Evolutionary conservation across 2,329 filamentous ascomycete genomes (phyloP).

Genomic region (Aspergillus piperis): DNA sequence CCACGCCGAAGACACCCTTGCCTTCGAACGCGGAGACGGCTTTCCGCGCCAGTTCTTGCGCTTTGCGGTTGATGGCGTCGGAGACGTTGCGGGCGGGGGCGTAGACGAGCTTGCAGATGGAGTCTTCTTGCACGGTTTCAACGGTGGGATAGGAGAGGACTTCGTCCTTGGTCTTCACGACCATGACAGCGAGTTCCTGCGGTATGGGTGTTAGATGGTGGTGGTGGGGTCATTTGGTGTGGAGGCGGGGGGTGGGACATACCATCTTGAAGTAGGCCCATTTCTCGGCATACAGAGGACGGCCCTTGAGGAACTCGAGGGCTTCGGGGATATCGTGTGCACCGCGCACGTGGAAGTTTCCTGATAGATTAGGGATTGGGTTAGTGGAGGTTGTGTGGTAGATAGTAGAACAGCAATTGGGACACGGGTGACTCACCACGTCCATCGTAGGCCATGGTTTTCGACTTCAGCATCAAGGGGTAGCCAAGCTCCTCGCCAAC

Average conservation of each 20-base stretch:
- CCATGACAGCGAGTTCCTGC: constrained; percentile 86
- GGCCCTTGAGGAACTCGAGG: constrained; percentile 64
- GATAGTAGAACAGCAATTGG: not conserved
- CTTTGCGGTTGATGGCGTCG: constrained; percentile 60
- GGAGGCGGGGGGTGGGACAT: not conserved
- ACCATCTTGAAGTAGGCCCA: constrained; percentile 78
- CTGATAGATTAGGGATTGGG: constrained; percentile 32
- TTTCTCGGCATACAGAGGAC: constrained; percentile 83
- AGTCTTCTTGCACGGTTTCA: constrained; percentile 94
- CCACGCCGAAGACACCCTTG: constrained; percentile 91
- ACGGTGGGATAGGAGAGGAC: constrained; percentile 81
- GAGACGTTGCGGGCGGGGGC: constrained; percentile 75
- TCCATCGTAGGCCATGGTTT: constrained; percentile 92
- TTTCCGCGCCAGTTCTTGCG: constrained; percentile 74
- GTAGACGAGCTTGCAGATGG: constrained; percentile 90
- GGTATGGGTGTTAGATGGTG: constrained; percentile 13
- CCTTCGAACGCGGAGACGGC: constrained; percentile 81
- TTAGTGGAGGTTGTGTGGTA: not conserved
- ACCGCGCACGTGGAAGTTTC: constrained; percentile 66
- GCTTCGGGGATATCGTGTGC: constrained; percentile 65
- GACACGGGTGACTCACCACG: constrained; percentile 56
- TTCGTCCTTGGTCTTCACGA: constrained; percentile 79
- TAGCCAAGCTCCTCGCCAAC: constrained; percentile 69
- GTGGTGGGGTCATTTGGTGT: not conserved
- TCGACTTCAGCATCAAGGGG: constrained; percentile 89